These are phyloP conservation scores for Aspergillus panamensis DNA, from an alignment of 495 filamentous ascomycete species.

Conservation along the genomic window DNA sequence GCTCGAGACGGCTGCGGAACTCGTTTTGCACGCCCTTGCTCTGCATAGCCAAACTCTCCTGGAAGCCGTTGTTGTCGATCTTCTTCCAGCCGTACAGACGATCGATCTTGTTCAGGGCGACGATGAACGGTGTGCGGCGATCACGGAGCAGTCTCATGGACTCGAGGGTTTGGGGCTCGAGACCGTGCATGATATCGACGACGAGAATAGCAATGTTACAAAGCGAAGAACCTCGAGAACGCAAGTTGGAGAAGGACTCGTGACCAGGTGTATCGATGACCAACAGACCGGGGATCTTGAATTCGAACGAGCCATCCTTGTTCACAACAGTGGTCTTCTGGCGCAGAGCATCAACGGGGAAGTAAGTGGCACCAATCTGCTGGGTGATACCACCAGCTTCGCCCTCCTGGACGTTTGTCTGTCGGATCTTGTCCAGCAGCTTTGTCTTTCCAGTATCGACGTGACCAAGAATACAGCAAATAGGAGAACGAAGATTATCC, in stretches of 20 bases:
- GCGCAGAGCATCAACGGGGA: conserved; percentile 89
- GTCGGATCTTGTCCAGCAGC: conserved; percentile 95
- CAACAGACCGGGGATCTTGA: conserved; percentile 95
- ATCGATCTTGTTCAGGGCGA: conserved; percentile 99
- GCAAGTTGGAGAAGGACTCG: conserved; percentile 99
- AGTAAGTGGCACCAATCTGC: conserved; percentile 99
- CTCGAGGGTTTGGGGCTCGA: conserved; percentile 96
- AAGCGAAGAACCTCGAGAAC: conserved; percentile 91
- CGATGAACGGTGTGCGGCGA: conserved; percentile 95
- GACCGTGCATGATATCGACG: conserved; percentile 99
- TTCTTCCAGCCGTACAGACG: conserved; percentile 98
- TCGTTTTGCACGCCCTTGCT: conserved; percentile 93
- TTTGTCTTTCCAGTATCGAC: conserved; percentile 99
- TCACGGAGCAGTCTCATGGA: conserved; percentile 93
- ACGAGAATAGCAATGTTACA: conserved; percentile 99
- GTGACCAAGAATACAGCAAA: conserved; percentile 99
- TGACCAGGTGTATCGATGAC: conserved; percentile 99
- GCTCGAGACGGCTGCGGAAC: conserved; percentile 84
- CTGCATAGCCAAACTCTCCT: conserved; percentile 83
- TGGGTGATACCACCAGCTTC: conserved; percentile 99
- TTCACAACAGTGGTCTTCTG: conserved; percentile 94
- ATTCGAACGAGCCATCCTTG: conserved; percentile 82
- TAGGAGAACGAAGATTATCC: conserved; percentile 93
- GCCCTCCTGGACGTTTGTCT: conserved; percentile 98
- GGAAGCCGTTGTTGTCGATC: conserved; percentile 97